These are phyloP conservation scores for Saxophila tyrrhenica DNA, from an alignment of 495 filamentous ascomycete genomes.

Conservation along the genomic window DNA sequence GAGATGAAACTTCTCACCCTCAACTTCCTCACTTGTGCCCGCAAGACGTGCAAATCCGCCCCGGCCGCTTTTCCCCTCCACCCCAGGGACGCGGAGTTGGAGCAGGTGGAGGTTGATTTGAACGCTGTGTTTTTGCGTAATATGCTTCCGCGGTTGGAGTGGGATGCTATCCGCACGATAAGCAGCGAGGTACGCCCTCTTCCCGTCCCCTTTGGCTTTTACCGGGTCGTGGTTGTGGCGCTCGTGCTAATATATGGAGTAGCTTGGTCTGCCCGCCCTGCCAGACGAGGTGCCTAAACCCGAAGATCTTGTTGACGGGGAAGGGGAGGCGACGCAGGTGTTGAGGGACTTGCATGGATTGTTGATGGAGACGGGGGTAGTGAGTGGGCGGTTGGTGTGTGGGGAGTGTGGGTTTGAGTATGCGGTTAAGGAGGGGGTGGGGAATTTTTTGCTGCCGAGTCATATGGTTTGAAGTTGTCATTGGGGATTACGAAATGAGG, in stretches of 20 bases:
- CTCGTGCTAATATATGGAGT: background rate
- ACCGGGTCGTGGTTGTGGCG: slow-evolving; percentile 2
- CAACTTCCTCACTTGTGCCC: slow-evolving; percentile 93
- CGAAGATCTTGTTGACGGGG: slow-evolving; percentile 33
- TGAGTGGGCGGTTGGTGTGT: slow-evolving; percentile 78
- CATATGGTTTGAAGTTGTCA: slow-evolving; percentile 1
- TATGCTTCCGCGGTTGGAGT: slow-evolving; percentile 78
- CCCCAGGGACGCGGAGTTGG: slow-evolving; percentile 80
- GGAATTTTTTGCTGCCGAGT: slow-evolving; percentile 88
- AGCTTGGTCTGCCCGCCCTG: slow-evolving; percentile 77
- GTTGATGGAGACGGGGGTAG: slow-evolving; percentile 80
- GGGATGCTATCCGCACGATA: slow-evolving; percentile 62
- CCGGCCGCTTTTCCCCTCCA: slow-evolving; percentile 75
- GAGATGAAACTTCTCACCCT: slow-evolving; percentile 93
- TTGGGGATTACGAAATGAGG: too few species aligned
- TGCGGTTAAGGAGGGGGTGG: slow-evolving; percentile 83
- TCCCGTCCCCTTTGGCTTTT: background rate
- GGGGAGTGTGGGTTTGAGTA: slow-evolving; percentile 89
- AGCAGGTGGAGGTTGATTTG: slow-evolving; percentile 64
- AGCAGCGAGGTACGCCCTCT: slow-evolving; percentile 69
- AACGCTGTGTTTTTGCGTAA: slow-evolving; percentile 69
- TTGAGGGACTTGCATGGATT: slow-evolving; percentile 68
- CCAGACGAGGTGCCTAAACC: slow-evolving; percentile 49
- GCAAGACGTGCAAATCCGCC: slow-evolving; percentile 79
- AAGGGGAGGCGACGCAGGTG: slow-evolving; percentile 39